Evolutionary conservation across 257 asterid species (phyloP), one percentile per base, ranked within the genome.

Genomic region (Plantago ovata): DNA sequence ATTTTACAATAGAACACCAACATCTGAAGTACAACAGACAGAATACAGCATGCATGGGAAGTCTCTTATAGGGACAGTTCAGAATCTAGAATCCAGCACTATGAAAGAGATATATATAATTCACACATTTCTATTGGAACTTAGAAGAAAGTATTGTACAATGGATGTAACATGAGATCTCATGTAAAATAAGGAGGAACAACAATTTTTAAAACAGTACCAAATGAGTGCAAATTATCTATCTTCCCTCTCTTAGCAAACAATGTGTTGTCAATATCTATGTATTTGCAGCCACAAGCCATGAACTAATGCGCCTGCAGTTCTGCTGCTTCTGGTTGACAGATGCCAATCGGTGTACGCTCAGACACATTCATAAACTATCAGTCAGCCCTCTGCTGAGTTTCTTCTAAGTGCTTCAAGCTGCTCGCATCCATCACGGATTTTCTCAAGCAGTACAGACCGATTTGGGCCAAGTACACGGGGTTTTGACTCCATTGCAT

Each of bases 391-490:
- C 4, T 39, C 60, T 36, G 23, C 43, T 22, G 14, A 39, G 49
- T 60, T 21, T 53, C 68, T 41, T 39, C 73, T 11, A 51, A 22
- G 15, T 13, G 7, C n/a, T 28, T 59, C 58, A 18, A 59, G 49
- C 69, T 47, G 75, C 56, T 66, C 65, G 71, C 76, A 52, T 75
- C 53, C 46, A n/a, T 65, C 44, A 24, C 77, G 63, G 51, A 91
- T 83, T 82, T 78, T 87, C 82, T 91, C 95, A 7, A 87, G 79
- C 41, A 75, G 89, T 33, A 65, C 16, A 13, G 98, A 73, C 98
- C 95, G 83, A 69, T 81, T 81, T 51, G 62, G 75, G 57, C 98
- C 96, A 24, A 87, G 89, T 13, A 83, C 9, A 50, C 63, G 63
- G 18, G 93, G 86, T 62, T 91, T 81, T 44, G 82, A 72, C 70